A percentile compares a stretch with the other conserved stretches of the same genome.
Conservation (phyloP, 2,329 filamentous ascomycete species). For the Teratosphaeria zuluensis region DNA sequence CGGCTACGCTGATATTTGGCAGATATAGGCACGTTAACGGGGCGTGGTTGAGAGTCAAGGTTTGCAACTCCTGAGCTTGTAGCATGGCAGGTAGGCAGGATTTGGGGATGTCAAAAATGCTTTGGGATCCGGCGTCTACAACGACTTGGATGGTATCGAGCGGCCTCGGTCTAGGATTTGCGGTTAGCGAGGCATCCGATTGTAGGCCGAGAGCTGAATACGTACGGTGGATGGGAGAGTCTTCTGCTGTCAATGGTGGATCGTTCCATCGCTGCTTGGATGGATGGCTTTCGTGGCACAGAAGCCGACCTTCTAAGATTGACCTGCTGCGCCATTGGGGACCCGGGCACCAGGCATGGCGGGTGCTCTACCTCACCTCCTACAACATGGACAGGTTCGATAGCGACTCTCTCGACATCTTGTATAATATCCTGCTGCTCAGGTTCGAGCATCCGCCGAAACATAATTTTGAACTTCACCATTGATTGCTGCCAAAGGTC, state of each 20-base stretch:
- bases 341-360: background rate
- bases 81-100: background rate
- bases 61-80: background rate
- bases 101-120: conserved; percentile 5
- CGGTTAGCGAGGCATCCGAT: background rate
- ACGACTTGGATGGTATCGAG: conserved; percentile 1
- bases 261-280: background rate
- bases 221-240: background rate
- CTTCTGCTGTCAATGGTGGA: background rate
- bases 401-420: background rate
- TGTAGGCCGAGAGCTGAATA: background rate
- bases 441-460: background rate
- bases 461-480: background rate
- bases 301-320: background rate
- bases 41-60: background rate
- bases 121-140: conserved; percentile 3
- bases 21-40: background rate
- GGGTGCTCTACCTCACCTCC: background rate
- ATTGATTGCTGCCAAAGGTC: background rate
- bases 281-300: background rate
- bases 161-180: background rate
- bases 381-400: background rate
- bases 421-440: background rate
- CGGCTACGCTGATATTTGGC: background rate
- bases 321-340: background rate